Evolutionary conservation across 148 eudicot species (phyloP).

Genomic region (Rhododendron williamsianum): DNA sequence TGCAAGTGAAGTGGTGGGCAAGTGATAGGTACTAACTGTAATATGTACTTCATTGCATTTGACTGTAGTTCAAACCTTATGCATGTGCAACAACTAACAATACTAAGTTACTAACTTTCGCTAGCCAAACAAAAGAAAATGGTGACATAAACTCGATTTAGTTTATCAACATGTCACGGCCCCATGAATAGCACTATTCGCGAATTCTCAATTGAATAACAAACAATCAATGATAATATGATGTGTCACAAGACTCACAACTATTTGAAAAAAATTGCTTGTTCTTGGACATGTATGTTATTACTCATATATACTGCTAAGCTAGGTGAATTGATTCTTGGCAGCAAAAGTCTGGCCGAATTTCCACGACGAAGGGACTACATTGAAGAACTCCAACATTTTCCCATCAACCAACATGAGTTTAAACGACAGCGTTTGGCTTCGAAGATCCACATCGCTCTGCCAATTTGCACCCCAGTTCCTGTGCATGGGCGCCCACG

Average conservation of each 20-base stretch:
- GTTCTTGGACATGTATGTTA: conserved; percentile 4
- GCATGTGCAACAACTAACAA: too few species aligned
- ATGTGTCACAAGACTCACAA: neutral
- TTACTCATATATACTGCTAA: neutral
- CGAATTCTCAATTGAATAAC: too few species aligned
- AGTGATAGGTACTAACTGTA: too few species aligned
- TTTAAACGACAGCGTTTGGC: conserved; percentile 51
- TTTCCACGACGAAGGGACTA: conserved; percentile 64
- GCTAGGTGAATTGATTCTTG: conserved; percentile 31
- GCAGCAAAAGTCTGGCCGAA: conserved; percentile 70
- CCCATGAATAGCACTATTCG: too few species aligned
- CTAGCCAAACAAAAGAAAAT: too few species aligned
- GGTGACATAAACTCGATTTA: too few species aligned
- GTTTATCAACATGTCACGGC: too few species aligned
- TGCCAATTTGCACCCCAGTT: conserved; percentile 91
- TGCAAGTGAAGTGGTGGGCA: too few species aligned
- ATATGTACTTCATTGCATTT: too few species aligned
- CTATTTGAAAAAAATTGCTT: conserved; percentile 6
- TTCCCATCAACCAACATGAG: conserved; percentile 47
- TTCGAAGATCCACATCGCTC: conserved; percentile 39
- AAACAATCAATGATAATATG: too few species aligned
- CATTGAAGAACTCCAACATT: conserved; percentile 35
- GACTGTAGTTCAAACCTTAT: too few species aligned
- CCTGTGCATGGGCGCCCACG: conserved; percentile 54
- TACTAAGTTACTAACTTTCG: too few species aligned